Evolutionary conservation across 805 yeast species (phyloP).

Genomic region (Wickerhamomyces hampshirensis): DNA sequence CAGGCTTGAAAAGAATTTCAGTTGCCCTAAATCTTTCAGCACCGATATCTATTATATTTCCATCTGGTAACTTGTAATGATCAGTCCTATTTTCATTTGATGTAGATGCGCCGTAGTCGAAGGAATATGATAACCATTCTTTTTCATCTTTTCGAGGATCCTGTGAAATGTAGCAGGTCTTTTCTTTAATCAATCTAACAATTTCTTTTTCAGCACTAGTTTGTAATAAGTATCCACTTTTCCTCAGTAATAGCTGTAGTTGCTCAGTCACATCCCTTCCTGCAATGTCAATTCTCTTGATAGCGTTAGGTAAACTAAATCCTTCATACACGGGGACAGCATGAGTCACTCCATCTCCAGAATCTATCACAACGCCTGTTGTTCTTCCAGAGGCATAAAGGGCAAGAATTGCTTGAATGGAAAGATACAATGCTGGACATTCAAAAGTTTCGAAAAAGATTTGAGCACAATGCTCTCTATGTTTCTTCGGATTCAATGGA

Average conservation of each 20-base stretch:
- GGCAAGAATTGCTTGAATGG: constrained; percentile 97
- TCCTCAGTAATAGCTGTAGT: constrained; percentile 62
- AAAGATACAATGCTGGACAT: constrained; percentile 98
- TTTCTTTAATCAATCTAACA: constrained; percentile 73
- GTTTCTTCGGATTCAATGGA: constrained; percentile 76
- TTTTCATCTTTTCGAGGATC: constrained; percentile 56
- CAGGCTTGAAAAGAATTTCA: constrained; percentile 81
- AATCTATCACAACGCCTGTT: constrained; percentile 98
- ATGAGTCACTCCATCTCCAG: constrained; percentile 99
- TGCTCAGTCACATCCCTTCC: constrained; percentile 84
- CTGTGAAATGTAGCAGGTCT: constrained; percentile 57
- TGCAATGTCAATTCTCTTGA: constrained; percentile 88
- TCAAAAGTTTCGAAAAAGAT: constrained; percentile 89
- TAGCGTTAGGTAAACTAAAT: constrained; percentile 98
- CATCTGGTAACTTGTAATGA: constrained; percentile 75
- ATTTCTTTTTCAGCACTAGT: constrained; percentile 81
- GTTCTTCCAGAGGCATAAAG: constrained; percentile 99
- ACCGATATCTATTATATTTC: constrained; percentile 60
- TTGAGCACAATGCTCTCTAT: constrained; percentile 86
- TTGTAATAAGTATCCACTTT: constrained; percentile 58
- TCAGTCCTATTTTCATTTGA: constrained; percentile 17
- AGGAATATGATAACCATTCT: constrained; percentile 28
- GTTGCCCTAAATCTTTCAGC: constrained; percentile 69
- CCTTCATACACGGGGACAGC: constrained; percentile 99
- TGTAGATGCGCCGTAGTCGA: constrained; percentile 6